phyloP scores from a whole-genome alignment of 495 filamentous ascomycete species.

The Baudoinia panamericana region DNA sequence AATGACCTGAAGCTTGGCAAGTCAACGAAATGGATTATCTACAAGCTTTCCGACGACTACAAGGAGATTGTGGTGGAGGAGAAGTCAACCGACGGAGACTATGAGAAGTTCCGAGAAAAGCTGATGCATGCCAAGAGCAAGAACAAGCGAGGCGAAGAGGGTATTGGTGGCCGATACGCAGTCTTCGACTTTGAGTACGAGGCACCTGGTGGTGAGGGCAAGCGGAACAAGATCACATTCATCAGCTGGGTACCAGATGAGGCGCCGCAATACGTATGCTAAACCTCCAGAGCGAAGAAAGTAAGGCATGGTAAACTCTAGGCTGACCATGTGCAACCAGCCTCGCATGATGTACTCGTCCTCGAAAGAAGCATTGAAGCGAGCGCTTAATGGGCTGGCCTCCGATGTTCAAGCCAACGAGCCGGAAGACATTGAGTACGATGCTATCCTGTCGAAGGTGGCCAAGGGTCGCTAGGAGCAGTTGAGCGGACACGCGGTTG shows the following conservation, averaged over 20 bases:
- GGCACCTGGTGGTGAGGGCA: slow-evolving; percentile 65
- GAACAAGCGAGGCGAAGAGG: slow-evolving; percentile 51
- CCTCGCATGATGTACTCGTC: slow-evolving; percentile 94
- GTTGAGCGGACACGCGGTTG: too few species aligned
- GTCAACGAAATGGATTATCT: slow-evolving; percentile 89
- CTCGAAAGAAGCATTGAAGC: slow-evolving; percentile 85
- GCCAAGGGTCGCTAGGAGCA: slow-evolving; percentile 51
- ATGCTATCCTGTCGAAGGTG: slow-evolving; percentile 61
- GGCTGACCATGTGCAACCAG: slow-evolving; percentile 33
- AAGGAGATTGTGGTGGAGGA: slow-evolving; percentile 77
- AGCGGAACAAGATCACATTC: slow-evolving; percentile 89
- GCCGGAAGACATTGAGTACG: slow-evolving; percentile 75
- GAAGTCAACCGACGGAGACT: slow-evolving; percentile 37
- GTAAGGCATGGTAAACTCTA: background rate
- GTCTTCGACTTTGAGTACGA: slow-evolving; percentile 88
- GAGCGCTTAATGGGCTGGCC: slow-evolving; percentile 64
- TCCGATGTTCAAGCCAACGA: slow-evolving; percentile 89
- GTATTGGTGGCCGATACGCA: slow-evolving; percentile 64
- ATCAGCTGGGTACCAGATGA: slow-evolving; percentile 86
- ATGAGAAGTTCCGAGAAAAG: slow-evolving; percentile 56
- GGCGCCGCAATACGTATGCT: slow-evolving; percentile 64
- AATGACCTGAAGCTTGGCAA: slow-evolving; percentile 85
- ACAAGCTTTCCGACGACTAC: slow-evolving; percentile 89
- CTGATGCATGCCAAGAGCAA: slow-evolving; percentile 51
- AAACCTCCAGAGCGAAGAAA: background rate